Percentiles rank a stretch among this genome's conserved stretches.
These are phyloP conservation scores for Calycina marina DNA, from an alignment of 2,329 filamentous ascomycete genomes.

Conservation along the genomic window DNA sequence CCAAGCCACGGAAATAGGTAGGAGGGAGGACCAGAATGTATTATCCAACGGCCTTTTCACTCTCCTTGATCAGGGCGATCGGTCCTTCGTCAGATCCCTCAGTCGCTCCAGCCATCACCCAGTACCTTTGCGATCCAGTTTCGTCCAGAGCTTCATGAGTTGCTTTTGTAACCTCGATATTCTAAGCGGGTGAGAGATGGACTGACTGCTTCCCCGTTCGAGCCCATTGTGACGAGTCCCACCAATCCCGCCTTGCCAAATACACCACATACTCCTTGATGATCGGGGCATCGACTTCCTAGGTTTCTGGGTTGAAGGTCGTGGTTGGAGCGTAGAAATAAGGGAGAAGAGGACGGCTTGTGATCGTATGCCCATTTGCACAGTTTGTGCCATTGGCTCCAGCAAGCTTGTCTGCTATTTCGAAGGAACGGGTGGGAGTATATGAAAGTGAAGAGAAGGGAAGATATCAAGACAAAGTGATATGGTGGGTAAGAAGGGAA, in stretches of 20 bases:
- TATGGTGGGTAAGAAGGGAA: no score
- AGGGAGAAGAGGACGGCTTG: slow-evolving; percentile 48
- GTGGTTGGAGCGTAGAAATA: slow-evolving; percentile 82
- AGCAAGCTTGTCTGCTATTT: no score
- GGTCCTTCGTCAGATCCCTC: slow-evolving; percentile 72
- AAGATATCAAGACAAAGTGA: neutral
- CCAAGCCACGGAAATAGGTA: slow-evolving; percentile 67
- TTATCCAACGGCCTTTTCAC: slow-evolving; percentile 56
- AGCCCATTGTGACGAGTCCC: slow-evolving; percentile 76
- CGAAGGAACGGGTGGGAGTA: no score
- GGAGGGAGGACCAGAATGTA: slow-evolving; percentile 69
- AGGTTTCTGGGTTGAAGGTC: slow-evolving; percentile 73
- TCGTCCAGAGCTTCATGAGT: slow-evolving; percentile 72
- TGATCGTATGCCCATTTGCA: slow-evolving; percentile 23
- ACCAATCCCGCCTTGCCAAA: slow-evolving; percentile 64
- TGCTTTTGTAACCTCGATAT: slow-evolving; percentile 57
- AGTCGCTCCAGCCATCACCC: slow-evolving; percentile 69
- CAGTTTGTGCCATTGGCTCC: slow-evolving; percentile 9
- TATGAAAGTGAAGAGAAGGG: neutral
- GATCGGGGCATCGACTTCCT: slow-evolving; percentile 67
- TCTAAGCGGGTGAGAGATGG: slow-evolving; percentile 68
- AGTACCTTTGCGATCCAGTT: slow-evolving; percentile 60
- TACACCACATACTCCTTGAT: slow-evolving; percentile 72
- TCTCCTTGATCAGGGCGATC: slow-evolving; percentile 57
- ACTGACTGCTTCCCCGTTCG: slow-evolving; percentile 83